Percentiles rank a stretch among this genome's conserved stretches.
These are phyloP conservation scores for Metarhizium guizhouense DNA, from an alignment of 2,329 filamentous ascomycete genomes.

Conservation along the genomic window DNA sequence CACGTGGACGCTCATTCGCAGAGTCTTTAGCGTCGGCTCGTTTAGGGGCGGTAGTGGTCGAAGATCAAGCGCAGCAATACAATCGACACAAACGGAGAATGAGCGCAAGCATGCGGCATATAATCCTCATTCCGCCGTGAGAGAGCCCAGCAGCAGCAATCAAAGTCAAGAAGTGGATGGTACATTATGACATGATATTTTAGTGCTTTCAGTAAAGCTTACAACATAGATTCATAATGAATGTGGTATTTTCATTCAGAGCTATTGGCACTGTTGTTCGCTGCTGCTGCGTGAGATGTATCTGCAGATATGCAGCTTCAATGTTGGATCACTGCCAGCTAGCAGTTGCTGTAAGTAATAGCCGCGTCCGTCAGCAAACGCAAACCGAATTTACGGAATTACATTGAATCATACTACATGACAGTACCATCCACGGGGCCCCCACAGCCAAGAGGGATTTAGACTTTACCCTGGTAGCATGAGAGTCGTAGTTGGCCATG, in stretches of 20 bases:
- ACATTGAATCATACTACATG: no score
- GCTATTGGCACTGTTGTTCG: no score
- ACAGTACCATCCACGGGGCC: no score
- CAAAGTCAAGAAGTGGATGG: neutral
- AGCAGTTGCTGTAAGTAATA: no score
- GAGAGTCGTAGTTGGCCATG: no score
- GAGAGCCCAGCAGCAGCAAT: neutral
- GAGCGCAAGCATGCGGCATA: neutral
- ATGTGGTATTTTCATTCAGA: neutral
- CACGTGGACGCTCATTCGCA: constrained; percentile 31
- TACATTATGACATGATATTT: neutral
- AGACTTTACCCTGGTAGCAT: no score
- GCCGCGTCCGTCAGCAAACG: no score
- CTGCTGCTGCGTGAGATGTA: no score
- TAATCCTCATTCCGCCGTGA: neutral
- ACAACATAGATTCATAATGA: neutral
- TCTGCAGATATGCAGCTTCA: no score
- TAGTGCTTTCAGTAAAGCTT: neutral
- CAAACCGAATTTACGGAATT: no score
- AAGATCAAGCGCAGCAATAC: neutral
- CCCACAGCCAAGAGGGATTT: no score
- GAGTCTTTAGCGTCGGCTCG: constrained; percentile 21
- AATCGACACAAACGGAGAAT: neutral
- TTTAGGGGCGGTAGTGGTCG: constrained; percentile 9
- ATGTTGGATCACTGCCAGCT: no score